These are phyloP conservation scores for Wickerhamomyces canadensis DNA, from an alignment of 805 yeast species.

Conservation along the genomic window DNA sequence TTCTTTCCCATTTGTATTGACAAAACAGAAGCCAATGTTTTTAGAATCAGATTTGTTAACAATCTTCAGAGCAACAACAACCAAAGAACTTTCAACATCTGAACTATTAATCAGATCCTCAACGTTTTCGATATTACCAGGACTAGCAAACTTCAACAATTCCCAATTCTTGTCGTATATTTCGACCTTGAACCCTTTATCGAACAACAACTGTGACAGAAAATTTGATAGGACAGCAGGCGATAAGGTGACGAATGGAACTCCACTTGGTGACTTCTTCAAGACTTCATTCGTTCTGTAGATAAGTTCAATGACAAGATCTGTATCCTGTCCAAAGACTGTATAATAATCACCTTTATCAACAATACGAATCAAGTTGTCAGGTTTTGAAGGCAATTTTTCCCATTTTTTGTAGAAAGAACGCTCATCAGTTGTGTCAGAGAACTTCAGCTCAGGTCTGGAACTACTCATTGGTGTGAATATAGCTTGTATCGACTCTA, in stretches of 20 bases:
- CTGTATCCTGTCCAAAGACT: constrained; percentile 71
- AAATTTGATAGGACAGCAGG: constrained; percentile 65
- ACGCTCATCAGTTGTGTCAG: constrained; percentile 45
- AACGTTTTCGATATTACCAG: constrained; percentile 79
- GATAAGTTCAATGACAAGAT: constrained; percentile 72
- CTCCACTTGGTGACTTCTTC: constrained; percentile 48
- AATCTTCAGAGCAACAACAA: constrained; percentile 40
- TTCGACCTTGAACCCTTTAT: constrained; percentile 71
- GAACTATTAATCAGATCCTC: constrained; percentile 60
- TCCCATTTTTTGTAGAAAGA: constrained; percentile 43
- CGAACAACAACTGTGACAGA: constrained; percentile 61
- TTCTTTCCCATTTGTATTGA: constrained; percentile 62
- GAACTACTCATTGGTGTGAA: constrained; percentile 15
- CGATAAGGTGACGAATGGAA: constrained; percentile 71
- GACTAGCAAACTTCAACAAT: constrained; percentile 62
- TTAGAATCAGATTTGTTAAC: constrained; percentile 32
- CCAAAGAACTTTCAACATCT: constrained; percentile 40
- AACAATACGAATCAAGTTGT: constrained; percentile 59
- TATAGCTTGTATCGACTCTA: too few relatives aligned
- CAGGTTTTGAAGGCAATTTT: constrained; percentile 40
- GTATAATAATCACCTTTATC: constrained; percentile 82
- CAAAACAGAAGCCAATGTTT: constrained; percentile 71
- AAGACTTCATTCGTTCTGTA: constrained; percentile 81
- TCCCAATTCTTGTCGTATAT: constrained; percentile 68
- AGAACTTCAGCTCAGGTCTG: constrained; percentile 54